Evolutionary conservation across 225 moss, liverwort and hornwort species (phyloP).

Genomic region (Rhytidiadelphus loreus): DNA sequence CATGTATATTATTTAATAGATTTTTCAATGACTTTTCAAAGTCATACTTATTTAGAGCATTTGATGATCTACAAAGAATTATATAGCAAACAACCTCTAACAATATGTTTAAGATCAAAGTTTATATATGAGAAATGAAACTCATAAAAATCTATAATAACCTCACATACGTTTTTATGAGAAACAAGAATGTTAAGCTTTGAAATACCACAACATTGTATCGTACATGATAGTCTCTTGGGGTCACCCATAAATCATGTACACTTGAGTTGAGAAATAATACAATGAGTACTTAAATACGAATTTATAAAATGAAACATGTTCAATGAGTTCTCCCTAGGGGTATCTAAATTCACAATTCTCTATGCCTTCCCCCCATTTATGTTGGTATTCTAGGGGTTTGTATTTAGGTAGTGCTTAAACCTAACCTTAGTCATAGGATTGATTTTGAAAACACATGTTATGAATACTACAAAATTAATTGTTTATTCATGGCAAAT

Average conservation of each 20-base stretch:
- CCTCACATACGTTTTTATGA: background rate
- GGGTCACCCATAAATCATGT: no score
- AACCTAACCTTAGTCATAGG: no score
- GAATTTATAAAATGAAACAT: background rate
- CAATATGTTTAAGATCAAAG: background rate
- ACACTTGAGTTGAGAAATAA: fast-evolving
- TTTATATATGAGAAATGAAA: fast-evolving
- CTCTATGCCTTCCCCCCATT: background rate
- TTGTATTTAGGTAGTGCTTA: background rate
- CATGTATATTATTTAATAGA: background rate
- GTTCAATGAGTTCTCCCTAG: background rate
- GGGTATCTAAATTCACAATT: fast-evolving
- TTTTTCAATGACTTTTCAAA: background rate
- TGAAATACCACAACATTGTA: background rate
- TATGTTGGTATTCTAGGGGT: background rate
- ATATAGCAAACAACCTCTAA: fast-evolving
- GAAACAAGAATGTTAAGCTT: no score
- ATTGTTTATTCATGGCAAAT: background rate
- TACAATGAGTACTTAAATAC: no score
- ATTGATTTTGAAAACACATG: background rate
- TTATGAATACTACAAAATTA: background rate
- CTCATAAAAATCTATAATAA: background rate
- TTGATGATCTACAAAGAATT: background rate
- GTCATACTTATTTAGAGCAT: background rate
- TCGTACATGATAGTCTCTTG: no score